Base-by-base conservation (phyloP, 2,329 filamentous ascomycete species). In the Trichoderma lentiforme region DNA sequence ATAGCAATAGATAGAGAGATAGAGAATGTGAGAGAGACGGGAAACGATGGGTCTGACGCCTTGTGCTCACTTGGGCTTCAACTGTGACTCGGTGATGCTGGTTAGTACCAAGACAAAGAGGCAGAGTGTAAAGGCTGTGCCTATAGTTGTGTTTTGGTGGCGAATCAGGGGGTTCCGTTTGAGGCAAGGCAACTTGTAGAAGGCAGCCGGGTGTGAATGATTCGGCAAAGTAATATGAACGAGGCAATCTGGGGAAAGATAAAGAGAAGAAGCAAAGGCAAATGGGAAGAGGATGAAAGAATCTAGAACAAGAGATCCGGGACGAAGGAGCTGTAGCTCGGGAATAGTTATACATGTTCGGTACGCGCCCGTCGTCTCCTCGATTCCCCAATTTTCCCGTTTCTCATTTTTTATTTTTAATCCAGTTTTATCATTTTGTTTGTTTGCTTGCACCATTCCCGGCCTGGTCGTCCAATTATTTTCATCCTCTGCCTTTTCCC, bases 51-150 rank as follows among this genome's bases (percentile, higher is more conserved):
- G 69, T 65, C 71, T 66, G 67, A 71, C 43, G 39, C 47, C 61
- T 71, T 72, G 71, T 66, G 71, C 71, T 39, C 60, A 67, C 71
- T 72, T 66, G 67, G n/a, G 67, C 28, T 30, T 30, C 60, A 70
- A 39, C 32, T 36, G 56, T 61, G 51, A 61, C 65, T 72, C 57
- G 70, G 56, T 32, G 32, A 53, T 32, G 39, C 36, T 57, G n/a
- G 43, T 32, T 57, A 14, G 43, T 32, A 68, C 47, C 30, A 47
- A 64, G 65, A 61, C 32, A 53, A 24, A 30, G 24, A 12, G 26
- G 36, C 56, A 61, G 15, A 60, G 24, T 60, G 32, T 3, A 21
- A 57, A 51, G 24, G 26, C 18, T 30, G 43, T 15, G 43, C 26
- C n/a, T 53, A 21, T n/a, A 56, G 63, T 56, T 3, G 14, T 65